Evolutionary conservation across 1,139 yeast species (phyloP), one percentile per base, ranked within the genome.

Genomic region (Waltiozyma sp.): DNA sequence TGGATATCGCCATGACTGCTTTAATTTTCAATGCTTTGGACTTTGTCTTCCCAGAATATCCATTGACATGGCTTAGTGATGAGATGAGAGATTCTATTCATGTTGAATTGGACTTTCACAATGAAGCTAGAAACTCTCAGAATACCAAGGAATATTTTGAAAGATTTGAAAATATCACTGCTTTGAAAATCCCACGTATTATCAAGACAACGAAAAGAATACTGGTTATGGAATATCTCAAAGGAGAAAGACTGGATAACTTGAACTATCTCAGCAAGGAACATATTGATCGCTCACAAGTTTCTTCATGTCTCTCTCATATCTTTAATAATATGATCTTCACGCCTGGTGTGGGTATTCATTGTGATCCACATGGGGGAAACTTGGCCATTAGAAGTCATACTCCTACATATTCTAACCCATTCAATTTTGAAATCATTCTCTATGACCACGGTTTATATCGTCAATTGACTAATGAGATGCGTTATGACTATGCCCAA

Each of bases 291-390:
- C 69, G 95, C 15, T 75, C 82, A 1, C 83, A 86, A 50, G 94
- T 91, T 4, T 81, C 94, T 4, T 68, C 80, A 9, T 91, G 97
- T 58, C 69, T 91, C 40, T 80, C 96, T 0, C 96, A 89, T 56
- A 79, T 87, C 26, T 91, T 91, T 68, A 87, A 89, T 65, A 81
- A 80, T 57, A 91, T 91, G 99, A 87, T 93, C 39, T 91, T 91
- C 65, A 83, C 94, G 1, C 95, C 96, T 0, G 80, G 78, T 26
- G 96, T 87, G 16, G 88, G 89, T 0, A 75, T 91, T 41, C 99
- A 91, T 60, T 91, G 98, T 65, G 99, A 91, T 60, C 98, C 98
- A 1, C 99, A 91, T 61, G 96, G 95, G 14, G 99, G 99, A 1
- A 93, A 91, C 55, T 68, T 91, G 48, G 96, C 97, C 0, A 86